Evolutionary conservation across 2,329 filamentous ascomycete species (phyloP).

Genomic region (Colletotrichum melonis): DNA sequence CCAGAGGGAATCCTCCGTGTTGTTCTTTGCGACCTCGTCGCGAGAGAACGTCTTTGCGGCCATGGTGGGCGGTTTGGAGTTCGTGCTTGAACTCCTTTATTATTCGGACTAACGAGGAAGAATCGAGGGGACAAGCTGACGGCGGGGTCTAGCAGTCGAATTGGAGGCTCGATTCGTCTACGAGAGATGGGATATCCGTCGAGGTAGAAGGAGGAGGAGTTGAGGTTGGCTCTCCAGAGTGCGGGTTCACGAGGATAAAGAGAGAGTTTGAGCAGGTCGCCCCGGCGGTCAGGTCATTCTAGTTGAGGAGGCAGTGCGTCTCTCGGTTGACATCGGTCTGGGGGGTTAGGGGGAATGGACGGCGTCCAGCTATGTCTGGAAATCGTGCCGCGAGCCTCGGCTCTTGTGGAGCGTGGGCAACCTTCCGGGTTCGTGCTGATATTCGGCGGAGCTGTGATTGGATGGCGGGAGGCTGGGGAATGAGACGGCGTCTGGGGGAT

Average conservation of each 20-base stretch:
- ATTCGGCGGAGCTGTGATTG: conserved; percentile 31
- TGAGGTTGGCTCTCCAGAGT: background rate
- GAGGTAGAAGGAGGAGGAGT: background rate
- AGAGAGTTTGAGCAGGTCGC: background rate
- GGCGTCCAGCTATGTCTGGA: conserved; percentile 22
- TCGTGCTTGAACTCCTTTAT: background rate
- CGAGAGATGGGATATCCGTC: background rate
- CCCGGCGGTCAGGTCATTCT: background rate
- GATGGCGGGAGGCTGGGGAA: conserved; percentile 14
- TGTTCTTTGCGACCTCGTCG: conserved; percentile 80
- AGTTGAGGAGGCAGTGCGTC: background rate
- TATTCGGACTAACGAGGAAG: background rate
- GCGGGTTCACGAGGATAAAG: background rate
- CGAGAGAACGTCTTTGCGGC: conserved; percentile 64
- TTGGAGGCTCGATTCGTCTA: background rate
- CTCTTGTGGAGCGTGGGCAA: conserved; percentile 25
- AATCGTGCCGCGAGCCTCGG: conserved; percentile 31
- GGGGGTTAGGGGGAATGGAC: conserved; percentile 7
- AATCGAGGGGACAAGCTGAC: background rate
- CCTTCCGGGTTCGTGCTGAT: conserved; percentile 30
- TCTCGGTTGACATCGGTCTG: conserved; percentile 31
- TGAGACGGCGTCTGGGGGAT: conserved; percentile 25
- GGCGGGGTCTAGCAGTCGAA: background rate
- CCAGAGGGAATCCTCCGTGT: conserved; percentile 80
- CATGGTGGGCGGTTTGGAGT: conserved; percentile 41